Evolutionary conservation across 2,329 filamentous ascomycete genomes (phyloP).

Genomic region (Diaporthe sp.): DNA sequence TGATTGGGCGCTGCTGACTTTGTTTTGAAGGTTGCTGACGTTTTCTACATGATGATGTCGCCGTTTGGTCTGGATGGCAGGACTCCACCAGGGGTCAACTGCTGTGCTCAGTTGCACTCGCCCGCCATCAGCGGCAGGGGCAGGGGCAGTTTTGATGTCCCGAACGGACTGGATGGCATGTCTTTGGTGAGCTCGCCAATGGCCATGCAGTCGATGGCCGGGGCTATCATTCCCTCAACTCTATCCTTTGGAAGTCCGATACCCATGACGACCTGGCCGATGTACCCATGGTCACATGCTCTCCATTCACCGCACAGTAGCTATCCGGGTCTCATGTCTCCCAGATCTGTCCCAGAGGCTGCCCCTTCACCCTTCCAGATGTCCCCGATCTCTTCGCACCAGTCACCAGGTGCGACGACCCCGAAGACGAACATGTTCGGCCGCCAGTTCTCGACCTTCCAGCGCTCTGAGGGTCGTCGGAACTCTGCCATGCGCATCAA

Average conservation of each 20-base stretch:
- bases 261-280: slow-evolving; percentile 30
- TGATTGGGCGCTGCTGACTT: neutral
- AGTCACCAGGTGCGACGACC: slow-evolving; percentile 41
- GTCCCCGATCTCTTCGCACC: slow-evolving; percentile 39
- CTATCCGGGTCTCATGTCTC: slow-evolving; percentile 17
- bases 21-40: slow-evolving; percentile 17
- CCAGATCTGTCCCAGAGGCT: slow-evolving; percentile 13
- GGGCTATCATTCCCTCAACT: neutral
- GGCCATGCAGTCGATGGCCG: slow-evolving; percentile 12
- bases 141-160: neutral
- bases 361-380: slow-evolving; percentile 39
- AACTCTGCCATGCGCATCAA: slow-evolving; percentile 62
- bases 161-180: slow-evolving; percentile 9
- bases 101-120: slow-evolving; percentile 22
- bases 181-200: slow-evolving; percentile 28
- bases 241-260: neutral
- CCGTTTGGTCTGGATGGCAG: slow-evolving; percentile 28
- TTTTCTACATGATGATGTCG: slow-evolving; percentile 32
- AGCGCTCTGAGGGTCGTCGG: slow-evolving; percentile 57
- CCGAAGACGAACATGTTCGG: slow-evolving; percentile 55
- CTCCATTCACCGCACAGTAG: slow-evolving; percentile 13
- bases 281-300: slow-evolving; percentile 19
- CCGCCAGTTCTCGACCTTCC: slow-evolving; percentile 50
- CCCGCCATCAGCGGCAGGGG: neutral
- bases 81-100: neutral